A percentile compares a stretch with the other conserved stretches of the same genome.
phyloP scores from a whole-genome alignment of 139 green algal genomes.

The Chloropicon primus region DNA sequence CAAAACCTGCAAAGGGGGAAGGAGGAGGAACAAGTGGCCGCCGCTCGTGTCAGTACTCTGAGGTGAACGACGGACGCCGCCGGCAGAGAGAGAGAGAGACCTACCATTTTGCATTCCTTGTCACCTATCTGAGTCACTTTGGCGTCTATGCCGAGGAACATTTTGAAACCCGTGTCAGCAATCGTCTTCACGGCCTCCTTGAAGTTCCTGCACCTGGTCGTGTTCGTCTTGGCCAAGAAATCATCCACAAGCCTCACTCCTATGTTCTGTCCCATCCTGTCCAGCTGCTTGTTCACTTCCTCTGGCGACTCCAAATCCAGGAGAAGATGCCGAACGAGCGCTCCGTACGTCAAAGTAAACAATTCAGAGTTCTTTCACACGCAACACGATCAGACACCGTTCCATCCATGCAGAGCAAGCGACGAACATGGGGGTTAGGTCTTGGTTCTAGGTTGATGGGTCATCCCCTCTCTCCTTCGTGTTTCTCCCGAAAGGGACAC shows the following conservation, averaged over 20 bases:
- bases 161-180: constrained; percentile 51
- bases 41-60: no score
- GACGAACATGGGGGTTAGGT: no score
- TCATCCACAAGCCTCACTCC: constrained; percentile 87
- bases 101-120: constrained; percentile 70
- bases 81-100: no score
- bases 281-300: constrained; percentile 93
- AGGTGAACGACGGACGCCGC: no score
- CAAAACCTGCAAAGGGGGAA: constrained; percentile 41
- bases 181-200: constrained; percentile 63
- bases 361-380: constrained; percentile 74
- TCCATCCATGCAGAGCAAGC: no score
- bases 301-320: constrained; percentile 81
- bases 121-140: constrained; percentile 52
- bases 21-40: background rate
- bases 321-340: constrained; percentile 89
- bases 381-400: background rate
- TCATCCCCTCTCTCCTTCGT: no score
- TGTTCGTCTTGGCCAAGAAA: constrained; percentile 78
- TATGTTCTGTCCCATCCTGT: constrained; percentile 93
- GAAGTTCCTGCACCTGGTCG: constrained; percentile 56
- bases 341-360: constrained; percentile 92
- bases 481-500: no score
- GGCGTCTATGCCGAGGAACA: constrained; percentile 80
- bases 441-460: no score